Conservation (phyloP, 257 asterid genomes). For the Jacaranda copaia region DNA sequence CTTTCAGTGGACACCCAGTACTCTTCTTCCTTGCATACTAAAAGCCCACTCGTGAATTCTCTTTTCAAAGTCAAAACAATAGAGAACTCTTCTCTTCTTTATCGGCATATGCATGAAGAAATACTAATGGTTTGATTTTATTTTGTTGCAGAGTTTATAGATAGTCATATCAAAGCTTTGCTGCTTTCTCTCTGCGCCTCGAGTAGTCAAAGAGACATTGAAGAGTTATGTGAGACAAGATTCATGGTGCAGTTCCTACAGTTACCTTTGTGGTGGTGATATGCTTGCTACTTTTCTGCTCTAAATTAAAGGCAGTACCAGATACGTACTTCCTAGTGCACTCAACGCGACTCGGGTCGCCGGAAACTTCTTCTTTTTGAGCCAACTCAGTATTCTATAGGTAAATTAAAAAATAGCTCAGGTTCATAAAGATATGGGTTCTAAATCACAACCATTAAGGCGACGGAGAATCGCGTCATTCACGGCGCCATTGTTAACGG, state of each 20-base stretch:
- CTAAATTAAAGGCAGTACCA: slow-evolving; percentile 15
- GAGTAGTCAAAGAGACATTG: slow-evolving; percentile 41
- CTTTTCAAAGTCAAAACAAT: slow-evolving; percentile 45
- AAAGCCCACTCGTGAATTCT: slow-evolving; percentile 24
- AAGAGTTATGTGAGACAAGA: slow-evolving; percentile 30
- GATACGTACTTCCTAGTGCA: slow-evolving; percentile 35
- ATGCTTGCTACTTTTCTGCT: slow-evolving; percentile 28
- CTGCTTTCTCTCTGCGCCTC: slow-evolving; percentile 25
- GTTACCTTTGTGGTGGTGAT: slow-evolving; percentile 40
- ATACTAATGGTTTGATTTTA: slow-evolving; percentile 16
- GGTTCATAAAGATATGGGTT: slow-evolving; percentile 31
- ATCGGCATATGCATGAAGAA: slow-evolving; percentile 15
- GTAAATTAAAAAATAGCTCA: neutral
- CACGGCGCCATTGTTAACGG: slow-evolving; percentile 33
- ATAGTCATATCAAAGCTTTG: slow-evolving; percentile 47
- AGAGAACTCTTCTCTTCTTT: slow-evolving; percentile 4
- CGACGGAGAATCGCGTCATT: slow-evolving; percentile 32
- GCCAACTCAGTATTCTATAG: neutral
- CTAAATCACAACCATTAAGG: slow-evolving; percentile 33
- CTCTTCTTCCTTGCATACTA: slow-evolving; percentile 21
- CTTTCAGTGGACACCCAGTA: slow-evolving; percentile 15
- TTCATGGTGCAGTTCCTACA: slow-evolving; percentile 40
- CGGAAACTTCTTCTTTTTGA: neutral
- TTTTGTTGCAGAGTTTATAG: slow-evolving; percentile 39
- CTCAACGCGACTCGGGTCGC: slow-evolving; percentile 28